Evolutionary conservation across 1,284 basidiomycete genomes (phyloP).

Genomic region (Marasmius tenuissimus): DNA sequence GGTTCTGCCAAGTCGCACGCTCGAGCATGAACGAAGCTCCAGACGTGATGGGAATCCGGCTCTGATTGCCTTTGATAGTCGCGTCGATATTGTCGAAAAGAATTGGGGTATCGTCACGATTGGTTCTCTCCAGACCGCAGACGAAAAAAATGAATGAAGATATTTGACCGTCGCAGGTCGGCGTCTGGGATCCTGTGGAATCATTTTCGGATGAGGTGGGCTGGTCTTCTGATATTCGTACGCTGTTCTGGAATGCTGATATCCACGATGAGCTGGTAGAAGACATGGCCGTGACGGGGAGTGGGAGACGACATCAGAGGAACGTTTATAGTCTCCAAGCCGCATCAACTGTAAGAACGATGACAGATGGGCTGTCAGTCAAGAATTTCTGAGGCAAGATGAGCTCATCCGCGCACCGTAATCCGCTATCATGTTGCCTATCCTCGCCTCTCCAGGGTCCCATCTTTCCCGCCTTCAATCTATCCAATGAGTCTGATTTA

Average conservation of each 20-base stretch:
- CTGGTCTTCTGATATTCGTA: not conserved
- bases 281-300: not conserved
- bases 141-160: slow-evolving; percentile 5
- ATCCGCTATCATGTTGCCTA: no score
- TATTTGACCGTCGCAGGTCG: not conserved
- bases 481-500: no score
- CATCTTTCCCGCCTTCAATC: no score
- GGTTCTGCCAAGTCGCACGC: not conserved
- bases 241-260: not conserved
- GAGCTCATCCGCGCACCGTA: no score
- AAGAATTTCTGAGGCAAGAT: no score
- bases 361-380: no score
- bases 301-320: no score
- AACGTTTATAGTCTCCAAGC: no score
- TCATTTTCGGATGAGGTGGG: not conserved
- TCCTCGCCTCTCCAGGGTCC: no score
- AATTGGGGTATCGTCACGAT: slow-evolving; percentile 2
- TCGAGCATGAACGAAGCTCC: slow-evolving; percentile 7
- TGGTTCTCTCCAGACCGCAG: slow-evolving; percentile 1
- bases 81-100: not conserved
- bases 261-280: not conserved
- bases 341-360: no score
- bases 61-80: not conserved
- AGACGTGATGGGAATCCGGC: not conserved
- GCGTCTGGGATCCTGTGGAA: not conserved